Evolutionary conservation across 352 stramenopile species (phyloP).

Genomic region (Phytophthora quininea): DNA sequence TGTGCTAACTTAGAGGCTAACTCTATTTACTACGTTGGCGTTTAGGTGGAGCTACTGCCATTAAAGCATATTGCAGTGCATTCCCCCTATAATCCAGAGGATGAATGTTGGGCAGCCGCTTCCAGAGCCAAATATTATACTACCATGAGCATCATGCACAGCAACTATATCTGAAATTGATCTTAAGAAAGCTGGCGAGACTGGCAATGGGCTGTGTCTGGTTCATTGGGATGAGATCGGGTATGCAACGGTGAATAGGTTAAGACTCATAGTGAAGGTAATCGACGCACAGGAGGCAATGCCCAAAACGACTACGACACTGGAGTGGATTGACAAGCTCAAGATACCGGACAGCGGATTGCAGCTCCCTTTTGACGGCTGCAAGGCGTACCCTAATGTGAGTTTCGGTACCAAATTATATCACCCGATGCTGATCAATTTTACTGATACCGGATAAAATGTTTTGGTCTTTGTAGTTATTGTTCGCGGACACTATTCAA

Average conservation of each 20-base stretch:
- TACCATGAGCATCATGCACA: neutral
- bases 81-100: neutral
- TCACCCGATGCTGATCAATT: neutral
- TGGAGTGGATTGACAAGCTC: conserved; percentile 7
- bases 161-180: conserved; percentile 9
- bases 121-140: neutral
- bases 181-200: neutral
- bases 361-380: conserved; percentile 3
- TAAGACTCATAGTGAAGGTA: conserved; percentile 7
- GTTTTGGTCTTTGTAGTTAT: neutral
- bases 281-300: conserved; percentile 3
- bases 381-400: neutral
- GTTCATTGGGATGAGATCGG: conserved; percentile 6
- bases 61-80: neutral
- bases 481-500: neutral
- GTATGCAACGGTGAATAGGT: conserved; percentile 1
- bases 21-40: neutral
- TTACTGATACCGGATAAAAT: conserved; percentile 10
- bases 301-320: neutral
- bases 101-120: conserved; percentile 10
- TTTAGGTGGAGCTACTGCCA: conserved; percentile 2
- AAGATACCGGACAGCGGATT: neutral
- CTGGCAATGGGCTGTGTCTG: conserved; percentile 2
- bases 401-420: conserved; percentile 8
- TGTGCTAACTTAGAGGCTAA: neutral